These are phyloP conservation scores for Cenchrus americanus DNA, from an alignment of 176 grass and related monocot genomes.

Conservation along the genomic window DNA sequence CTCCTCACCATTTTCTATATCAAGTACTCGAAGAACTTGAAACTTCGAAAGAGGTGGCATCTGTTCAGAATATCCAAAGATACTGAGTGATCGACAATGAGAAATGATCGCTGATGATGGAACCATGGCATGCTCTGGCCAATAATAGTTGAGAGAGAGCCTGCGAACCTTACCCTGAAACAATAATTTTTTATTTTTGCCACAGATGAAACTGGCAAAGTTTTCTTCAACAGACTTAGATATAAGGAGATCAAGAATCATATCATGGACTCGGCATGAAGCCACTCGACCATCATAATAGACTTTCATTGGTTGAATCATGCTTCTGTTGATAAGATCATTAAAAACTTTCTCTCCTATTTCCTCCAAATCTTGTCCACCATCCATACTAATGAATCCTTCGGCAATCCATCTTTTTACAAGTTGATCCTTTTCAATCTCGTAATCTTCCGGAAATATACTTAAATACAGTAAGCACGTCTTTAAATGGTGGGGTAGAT, in stretches of 20 bases:
- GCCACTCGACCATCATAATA: slow-evolving; percentile 27
- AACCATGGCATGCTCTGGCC: slow-evolving; percentile 11
- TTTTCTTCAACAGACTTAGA: slow-evolving; percentile 50
- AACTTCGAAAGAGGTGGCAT: slow-evolving; percentile 44
- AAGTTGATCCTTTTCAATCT: slow-evolving; percentile 39
- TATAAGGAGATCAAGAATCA: slow-evolving; percentile 56
- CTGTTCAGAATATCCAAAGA: slow-evolving; percentile 39
- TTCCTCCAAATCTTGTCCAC: slow-evolving; percentile 40
- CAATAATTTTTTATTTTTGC: slow-evolving; percentile 5
- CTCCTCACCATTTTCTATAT: slow-evolving; percentile 45
- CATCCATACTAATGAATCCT: slow-evolving; percentile 45
- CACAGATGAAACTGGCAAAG: slow-evolving; percentile 34
- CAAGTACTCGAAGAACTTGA: slow-evolving; percentile 35
- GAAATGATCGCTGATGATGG: slow-evolving; percentile 18
- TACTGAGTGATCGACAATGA: slow-evolving; percentile 32
- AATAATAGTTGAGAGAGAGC: slow-evolving; percentile 36
- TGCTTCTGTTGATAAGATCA: slow-evolving; percentile 51
- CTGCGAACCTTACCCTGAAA: slow-evolving; percentile 37
- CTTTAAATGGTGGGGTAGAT: slow-evolving; percentile 50
- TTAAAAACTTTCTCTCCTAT: slow-evolving; percentile 32
- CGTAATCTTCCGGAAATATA: slow-evolving; percentile 52
- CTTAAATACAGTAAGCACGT: slow-evolving; percentile 51
- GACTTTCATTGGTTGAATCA: slow-evolving; percentile 43
- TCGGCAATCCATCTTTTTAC: slow-evolving; percentile 49
- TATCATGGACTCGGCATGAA: slow-evolving; percentile 48